A percentile compares a stretch with the other conserved stretches of the same genome.
These are phyloP conservation scores for Malassezia arunalokei DNA, from an alignment of 1,284 basidiomycete species.

Conservation along the genomic window DNA sequence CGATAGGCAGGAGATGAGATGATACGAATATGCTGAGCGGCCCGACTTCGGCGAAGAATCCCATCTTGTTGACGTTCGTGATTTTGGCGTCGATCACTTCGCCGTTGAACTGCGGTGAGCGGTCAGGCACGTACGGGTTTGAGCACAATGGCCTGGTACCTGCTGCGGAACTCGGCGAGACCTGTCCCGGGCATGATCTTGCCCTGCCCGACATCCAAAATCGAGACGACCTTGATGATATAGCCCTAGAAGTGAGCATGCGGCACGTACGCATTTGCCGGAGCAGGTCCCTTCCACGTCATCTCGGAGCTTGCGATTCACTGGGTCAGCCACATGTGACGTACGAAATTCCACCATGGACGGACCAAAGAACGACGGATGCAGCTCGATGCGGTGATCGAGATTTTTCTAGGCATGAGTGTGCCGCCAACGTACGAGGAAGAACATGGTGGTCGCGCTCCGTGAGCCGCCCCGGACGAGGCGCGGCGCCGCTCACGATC, in stretches of 20 bases:
- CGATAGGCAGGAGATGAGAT: slow-evolving; percentile 61
- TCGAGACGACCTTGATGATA: slow-evolving; percentile 83
- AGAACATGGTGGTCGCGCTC: slow-evolving; percentile 23
- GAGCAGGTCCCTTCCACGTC: slow-evolving; percentile 97
- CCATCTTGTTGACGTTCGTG: slow-evolving; percentile 95
- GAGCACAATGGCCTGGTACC: slow-evolving; percentile 42
- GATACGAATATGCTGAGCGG: slow-evolving; percentile 58
- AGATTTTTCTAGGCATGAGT: slow-evolving; percentile 57
- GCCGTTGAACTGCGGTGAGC: slow-evolving; percentile 77
- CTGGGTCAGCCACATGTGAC: slow-evolving; percentile 9
- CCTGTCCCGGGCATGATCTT: slow-evolving; percentile 83
- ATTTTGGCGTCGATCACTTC: slow-evolving; percentile 96
- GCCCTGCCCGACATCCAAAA: slow-evolving; percentile 37
- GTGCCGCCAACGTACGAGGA: slow-evolving; percentile 16
- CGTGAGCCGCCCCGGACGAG: not conserved
- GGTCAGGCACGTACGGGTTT: slow-evolving; percentile 24
- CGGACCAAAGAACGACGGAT: slow-evolving; percentile 95
- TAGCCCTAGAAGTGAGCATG: slow-evolving; percentile 50
- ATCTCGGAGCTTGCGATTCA: slow-evolving; percentile 81
- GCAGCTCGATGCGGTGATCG: slow-evolving; percentile 84
- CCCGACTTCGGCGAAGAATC: slow-evolving; percentile 91
- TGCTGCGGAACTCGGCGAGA: slow-evolving; percentile 66
- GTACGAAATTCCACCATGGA: slow-evolving; percentile 71
- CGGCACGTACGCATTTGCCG: slow-evolving; percentile 62
- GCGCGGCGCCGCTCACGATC: not conserved